Evolutionary conservation across 345 rosid species (phyloP), one percentile per base, ranked within the genome.

Genomic region (Cardamine resedifolia): DNA sequence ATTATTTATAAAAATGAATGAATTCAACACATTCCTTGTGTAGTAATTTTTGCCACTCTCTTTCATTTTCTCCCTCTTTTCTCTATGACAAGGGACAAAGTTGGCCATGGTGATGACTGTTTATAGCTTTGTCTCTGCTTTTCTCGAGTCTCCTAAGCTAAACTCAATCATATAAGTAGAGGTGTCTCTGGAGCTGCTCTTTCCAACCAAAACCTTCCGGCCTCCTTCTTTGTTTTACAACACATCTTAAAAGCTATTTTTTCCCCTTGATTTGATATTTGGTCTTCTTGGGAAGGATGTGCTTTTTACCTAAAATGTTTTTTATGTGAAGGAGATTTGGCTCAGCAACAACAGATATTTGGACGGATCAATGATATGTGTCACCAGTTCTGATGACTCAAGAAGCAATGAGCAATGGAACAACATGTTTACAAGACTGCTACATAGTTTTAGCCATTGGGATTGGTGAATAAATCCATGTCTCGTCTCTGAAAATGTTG

Each of bases 401-500:
- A 12, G 31, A 53, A 27, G 20, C 36, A n/a, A 30, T 9, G 36
- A 12, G 20, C 36, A 15, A n/a, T 7, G 12, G 9, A 26, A 28
- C 7, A 15, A n/a, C 60, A 30, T 2, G 14, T 27, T 10, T 14
- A 24, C 58, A 26, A 24, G 18, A 21, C 19, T 28, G 12, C 21
- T 15, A 28, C 21, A 55, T 27, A 55, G 21, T 55, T n/a, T 16
- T 20, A 56, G 61, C 24, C 61, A 56, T 56, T 56, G 41, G n/a
- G 39, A 56, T 16, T 56, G 61, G 60, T 56, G 62, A 57, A 57
- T 18, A 57, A 57, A 19, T 57, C 24, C 64, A 38, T 33, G 26
- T 57, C n/a, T 33, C 14, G 26, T 58, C 27, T 33, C 44, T 58
- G 27, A 33, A 19, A 58, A 15, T 36, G 19, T 38, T 38, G 19